Evolutionary conservation across 2,329 filamentous ascomycete genomes (phyloP), one percentile per base, ranked within the genome.

Genomic region (Pseudomassariella vexata): DNA sequence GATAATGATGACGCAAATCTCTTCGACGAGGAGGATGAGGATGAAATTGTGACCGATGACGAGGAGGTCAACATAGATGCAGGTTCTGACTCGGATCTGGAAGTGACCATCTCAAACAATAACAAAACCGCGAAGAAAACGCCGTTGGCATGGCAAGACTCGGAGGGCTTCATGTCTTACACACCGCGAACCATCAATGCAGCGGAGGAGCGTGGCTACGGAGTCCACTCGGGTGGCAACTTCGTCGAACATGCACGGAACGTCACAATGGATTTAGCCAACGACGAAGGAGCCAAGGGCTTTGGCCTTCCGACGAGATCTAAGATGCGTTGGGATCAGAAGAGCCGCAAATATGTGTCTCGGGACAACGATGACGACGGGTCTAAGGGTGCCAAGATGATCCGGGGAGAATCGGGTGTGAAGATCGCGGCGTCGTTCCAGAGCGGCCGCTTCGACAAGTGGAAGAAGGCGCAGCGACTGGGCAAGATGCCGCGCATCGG

Each of bases 121-220:
- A 56, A 62, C 28, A 61, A 68, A 44, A 53, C 63, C 48, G 63
- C 64, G 40, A 77, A 58, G 52, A 75, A 66, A 57, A 32, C 43
- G 30, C 26, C 52, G 50, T 76, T 66, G 9, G 73, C 79, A 27
- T 95, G 79, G 72, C 79, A 85, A 52, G 89, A 95, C 55, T 74
- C 80, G 0, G 89, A 95, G 26, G 78, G 92, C 47, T 98, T 94
- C 77, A 96, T 98, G 88, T 85, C 86, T 8, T 98, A 98, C 68
- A 85, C 79, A 2, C 92, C 92, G 0, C 81, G 84, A 40, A 79
- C 79, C 24, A 73, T 76, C 47, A 92, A 90, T 56, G 70, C 83
- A 5, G 85, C 83, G 32, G 90, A 96, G 62, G 88, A 95, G 54
- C 83, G 85, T 34, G 92, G 82, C 9, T 98, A 98, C 61, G 88